Base-by-base conservation (phyloP, 495 filamentous ascomycete genomes). In the Xylaria scruposa region DNA sequence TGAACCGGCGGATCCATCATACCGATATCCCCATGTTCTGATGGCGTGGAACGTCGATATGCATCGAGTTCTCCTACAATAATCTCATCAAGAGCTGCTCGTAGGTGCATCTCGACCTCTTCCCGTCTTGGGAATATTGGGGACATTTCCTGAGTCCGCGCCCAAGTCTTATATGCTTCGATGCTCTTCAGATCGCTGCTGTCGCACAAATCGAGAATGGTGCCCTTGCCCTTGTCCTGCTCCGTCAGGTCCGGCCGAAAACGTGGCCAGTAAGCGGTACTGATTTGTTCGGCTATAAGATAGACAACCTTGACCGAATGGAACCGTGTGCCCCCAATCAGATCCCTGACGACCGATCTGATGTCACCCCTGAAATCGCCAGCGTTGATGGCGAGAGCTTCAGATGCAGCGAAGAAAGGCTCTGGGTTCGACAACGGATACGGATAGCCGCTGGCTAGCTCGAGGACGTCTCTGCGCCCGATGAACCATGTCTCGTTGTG, bases 401-500 rank as follows among this genome's bases (percentile, higher is more conserved):
- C 75, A 19, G 75, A 74, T 12, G 74, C 70, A 8, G 73, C 63
- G 49, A 79, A 77, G 72, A 79, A 79, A 40, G 77, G 75, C 53
- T 77, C 75, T 21, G 75, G 75, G 60, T 77, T 77, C 26, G 77
- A 79, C 17, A 77, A 49, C 2, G 77, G 77, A 51, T 78, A 78
- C 29, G 77, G 77, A 47, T 78, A 78, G 40, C 77, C 77, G 59
- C 75, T 75, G 44, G 76, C 75, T 29, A 78, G 74, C 56, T 78
- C 77, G 6, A 78, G 77, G 47, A 77, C 71, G 56, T 78, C 77
- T 40, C 71, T 75, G 68, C 71, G 75, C 54, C 73, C 73, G 9
- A 78, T 74, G 51, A 78, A 78, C 75, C 77, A 78, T 5, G 77
- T 78, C n/a, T 75, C 74, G 13, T 75, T 78, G 38, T 78, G 62